phyloP scores from a whole-genome alignment of 2,329 filamentous ascomycete genomes.

The Cryphonectria japonica region DNA sequence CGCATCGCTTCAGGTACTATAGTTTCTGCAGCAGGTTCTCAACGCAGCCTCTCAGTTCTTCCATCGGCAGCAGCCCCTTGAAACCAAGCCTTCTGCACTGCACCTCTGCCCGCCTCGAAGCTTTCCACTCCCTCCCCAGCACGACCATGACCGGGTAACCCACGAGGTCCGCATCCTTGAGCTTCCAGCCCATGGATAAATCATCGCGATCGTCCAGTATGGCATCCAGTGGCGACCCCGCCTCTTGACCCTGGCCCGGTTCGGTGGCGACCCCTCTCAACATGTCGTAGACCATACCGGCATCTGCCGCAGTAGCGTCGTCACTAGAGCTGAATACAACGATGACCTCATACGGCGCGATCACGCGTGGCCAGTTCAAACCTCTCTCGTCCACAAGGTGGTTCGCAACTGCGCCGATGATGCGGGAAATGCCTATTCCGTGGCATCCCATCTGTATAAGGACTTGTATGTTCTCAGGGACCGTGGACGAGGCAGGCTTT shows the following conservation, averaged over 20 bases:
- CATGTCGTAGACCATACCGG: constrained; percentile 65
- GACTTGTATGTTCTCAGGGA: constrained; percentile 40
- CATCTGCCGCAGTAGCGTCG: constrained; percentile 51
- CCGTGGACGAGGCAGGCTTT: constrained; percentile 28
- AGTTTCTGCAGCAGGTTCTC: constrained; percentile 53
- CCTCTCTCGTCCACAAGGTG: constrained; percentile 72
- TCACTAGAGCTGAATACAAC: constrained; percentile 57
- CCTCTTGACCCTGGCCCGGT: neutral
- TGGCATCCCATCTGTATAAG: constrained; percentile 94
- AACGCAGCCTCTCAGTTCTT: constrained; percentile 52
- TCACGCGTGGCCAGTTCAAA: constrained; percentile 83
- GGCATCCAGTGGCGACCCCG: constrained; percentile 54
- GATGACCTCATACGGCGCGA: constrained; percentile 81
- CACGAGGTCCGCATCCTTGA: constrained; percentile 85
- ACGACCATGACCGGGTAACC: constrained; percentile 86
- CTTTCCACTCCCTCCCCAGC: constrained; percentile 71
- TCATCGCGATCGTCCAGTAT: constrained; percentile 75
- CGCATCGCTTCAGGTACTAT: constrained; percentile 39
- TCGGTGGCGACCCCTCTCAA: constrained; percentile 42
- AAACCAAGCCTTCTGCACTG: constrained; percentile 73
- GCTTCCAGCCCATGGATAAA: constrained; percentile 74
- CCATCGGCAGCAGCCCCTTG: constrained; percentile 60
- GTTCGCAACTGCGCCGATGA: constrained; percentile 85
- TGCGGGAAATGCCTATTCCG: constrained; percentile 88
- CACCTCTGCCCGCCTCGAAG: constrained; percentile 68